Percentiles rank a stretch among this genome's conserved stretches.
These are phyloP conservation scores for Phalaenopsis equestris DNA, from an alignment of 106 monocot genomes.

Conservation along the genomic window DNA sequence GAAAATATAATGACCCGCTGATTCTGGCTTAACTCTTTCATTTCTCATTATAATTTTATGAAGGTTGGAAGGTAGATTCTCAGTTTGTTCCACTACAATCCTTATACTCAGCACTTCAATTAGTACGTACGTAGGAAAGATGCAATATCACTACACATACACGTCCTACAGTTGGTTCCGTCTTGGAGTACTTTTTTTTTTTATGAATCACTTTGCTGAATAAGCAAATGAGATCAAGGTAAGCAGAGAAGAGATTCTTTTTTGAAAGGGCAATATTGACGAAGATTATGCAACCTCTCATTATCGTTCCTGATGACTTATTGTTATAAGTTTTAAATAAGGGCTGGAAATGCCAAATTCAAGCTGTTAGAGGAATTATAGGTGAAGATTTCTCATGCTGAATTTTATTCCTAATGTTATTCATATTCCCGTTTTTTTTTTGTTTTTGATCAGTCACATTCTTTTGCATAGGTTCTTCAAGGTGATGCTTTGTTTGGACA, in stretches of 20 bases:
- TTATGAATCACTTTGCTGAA: background rate
- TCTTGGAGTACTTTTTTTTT: background rate
- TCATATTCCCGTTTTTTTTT: background rate
- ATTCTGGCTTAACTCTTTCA: too few species aligned
- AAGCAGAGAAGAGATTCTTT: background rate
- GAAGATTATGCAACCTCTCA: background rate
- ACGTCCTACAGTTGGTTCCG: background rate
- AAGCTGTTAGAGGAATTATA: background rate
- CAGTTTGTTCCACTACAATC: too few species aligned
- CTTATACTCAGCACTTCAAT: too few species aligned
- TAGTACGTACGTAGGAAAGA: background rate
- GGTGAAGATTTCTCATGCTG: too few species aligned
- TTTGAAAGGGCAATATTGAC: background rate
- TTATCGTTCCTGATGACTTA: background rate
- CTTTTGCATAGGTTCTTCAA: slow-evolving; percentile 59
- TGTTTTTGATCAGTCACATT: background rate
- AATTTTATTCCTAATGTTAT: background rate
- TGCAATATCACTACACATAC: background rate
- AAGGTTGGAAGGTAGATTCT: too few species aligned
- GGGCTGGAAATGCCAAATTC: background rate
- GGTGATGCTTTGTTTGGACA: slow-evolving; percentile 93
- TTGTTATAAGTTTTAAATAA: background rate
- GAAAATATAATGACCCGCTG: too few species aligned
- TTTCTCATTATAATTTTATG: too few species aligned
- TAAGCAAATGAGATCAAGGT: too few species aligned